Evolutionary conservation across 352 stramenopile species (phyloP).

Genomic region (Phytophthora citrophthora): DNA sequence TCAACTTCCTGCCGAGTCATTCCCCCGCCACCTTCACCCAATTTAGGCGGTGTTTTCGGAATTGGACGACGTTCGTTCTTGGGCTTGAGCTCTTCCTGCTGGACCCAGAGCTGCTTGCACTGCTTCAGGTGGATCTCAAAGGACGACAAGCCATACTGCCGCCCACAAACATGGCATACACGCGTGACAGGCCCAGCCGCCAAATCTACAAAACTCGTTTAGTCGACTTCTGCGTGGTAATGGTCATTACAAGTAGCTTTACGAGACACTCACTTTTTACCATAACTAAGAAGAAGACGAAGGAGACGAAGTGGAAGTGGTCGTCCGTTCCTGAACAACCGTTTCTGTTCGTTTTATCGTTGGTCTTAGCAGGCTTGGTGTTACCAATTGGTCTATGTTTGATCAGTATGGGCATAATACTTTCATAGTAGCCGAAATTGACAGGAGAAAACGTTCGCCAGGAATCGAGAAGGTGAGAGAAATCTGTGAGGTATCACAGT

Average conservation of each 20-base stretch:
- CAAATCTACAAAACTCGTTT: slow-evolving; percentile 27
- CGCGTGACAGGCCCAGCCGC: slow-evolving; percentile 65
- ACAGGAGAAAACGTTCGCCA: too few species aligned
- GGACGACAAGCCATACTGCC: slow-evolving; percentile 80
- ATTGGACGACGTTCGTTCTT: slow-evolving; percentile 61
- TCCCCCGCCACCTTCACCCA: slow-evolving; percentile 38
- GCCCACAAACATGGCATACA: slow-evolving; percentile 82
- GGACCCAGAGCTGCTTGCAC: slow-evolving; percentile 83
- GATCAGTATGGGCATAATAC: too few species aligned
- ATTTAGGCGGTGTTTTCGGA: slow-evolving; percentile 64
- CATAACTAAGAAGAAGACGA: background rate
- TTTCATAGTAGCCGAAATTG: too few species aligned
- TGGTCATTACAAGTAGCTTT: background rate
- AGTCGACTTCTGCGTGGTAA: too few species aligned
- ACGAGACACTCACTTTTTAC: background rate
- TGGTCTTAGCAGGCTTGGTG: too few species aligned
- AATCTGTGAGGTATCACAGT: too few species aligned
- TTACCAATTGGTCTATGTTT: too few species aligned
- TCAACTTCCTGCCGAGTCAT: slow-evolving; percentile 69
- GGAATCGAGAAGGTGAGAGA: too few species aligned
- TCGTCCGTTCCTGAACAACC: slow-evolving; percentile 5
- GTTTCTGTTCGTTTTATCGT: slow-evolving; percentile 15
- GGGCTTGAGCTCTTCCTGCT: slow-evolving; percentile 78
- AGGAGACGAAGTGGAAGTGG: background rate
- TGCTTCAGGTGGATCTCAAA: slow-evolving; percentile 89